phyloP scores from a whole-genome alignment of 805 yeast species.

The Kazachstania martiniae region DNA sequence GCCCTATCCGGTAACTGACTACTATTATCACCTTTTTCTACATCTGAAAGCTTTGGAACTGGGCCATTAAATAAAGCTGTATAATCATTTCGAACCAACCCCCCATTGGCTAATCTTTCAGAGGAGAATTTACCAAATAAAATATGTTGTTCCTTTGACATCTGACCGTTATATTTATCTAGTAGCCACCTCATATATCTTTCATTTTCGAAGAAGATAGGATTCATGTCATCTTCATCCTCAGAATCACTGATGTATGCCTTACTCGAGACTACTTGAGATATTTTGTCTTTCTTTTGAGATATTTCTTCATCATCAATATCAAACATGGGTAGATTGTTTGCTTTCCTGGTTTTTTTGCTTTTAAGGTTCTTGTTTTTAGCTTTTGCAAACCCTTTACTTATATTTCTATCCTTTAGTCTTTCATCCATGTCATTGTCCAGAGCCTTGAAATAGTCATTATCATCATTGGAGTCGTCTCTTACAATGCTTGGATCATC shows the following conservation, averaged over 20 bases:
- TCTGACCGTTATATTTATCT: slow-evolving; percentile 19
- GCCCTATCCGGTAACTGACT: slow-evolving; percentile 11
- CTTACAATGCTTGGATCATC: slow-evolving; percentile 14
- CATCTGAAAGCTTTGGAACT: slow-evolving; percentile 8
- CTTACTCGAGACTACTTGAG: slow-evolving; percentile 17
- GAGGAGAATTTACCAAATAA: slow-evolving; percentile 19
- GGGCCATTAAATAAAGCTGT: slow-evolving; percentile 22
- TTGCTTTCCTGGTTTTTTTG: slow-evolving; percentile 1
- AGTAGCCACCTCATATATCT: slow-evolving; percentile 25
- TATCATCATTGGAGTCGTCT: slow-evolving; percentile 12
- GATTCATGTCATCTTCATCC: slow-evolving; percentile 16
- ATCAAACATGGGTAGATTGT: slow-evolving; percentile 8
- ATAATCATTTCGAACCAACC: slow-evolving; percentile 13
- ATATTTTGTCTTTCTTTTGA: slow-evolving; percentile 5
- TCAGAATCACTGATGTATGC: slow-evolving; percentile 28
- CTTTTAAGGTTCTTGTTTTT: slow-evolving; percentile 8
- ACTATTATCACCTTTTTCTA: slow-evolving; percentile 1
- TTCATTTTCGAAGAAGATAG: slow-evolving; percentile 28
- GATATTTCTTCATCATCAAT: slow-evolving; percentile 1
- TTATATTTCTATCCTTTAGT: slow-evolving; percentile 3
- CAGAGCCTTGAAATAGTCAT: slow-evolving; percentile 21
- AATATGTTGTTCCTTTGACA: slow-evolving; percentile 14
- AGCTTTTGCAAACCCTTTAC: slow-evolving; percentile 19
- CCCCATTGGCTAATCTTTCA: slow-evolving; percentile 21
- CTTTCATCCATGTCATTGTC: slow-evolving; percentile 5